Percentiles rank a stretch among this genome's conserved stretches.
phyloP scores from a whole-genome alignment of 1,284 basidiomycete species.

The Ustilago shanxiensis region DNA sequence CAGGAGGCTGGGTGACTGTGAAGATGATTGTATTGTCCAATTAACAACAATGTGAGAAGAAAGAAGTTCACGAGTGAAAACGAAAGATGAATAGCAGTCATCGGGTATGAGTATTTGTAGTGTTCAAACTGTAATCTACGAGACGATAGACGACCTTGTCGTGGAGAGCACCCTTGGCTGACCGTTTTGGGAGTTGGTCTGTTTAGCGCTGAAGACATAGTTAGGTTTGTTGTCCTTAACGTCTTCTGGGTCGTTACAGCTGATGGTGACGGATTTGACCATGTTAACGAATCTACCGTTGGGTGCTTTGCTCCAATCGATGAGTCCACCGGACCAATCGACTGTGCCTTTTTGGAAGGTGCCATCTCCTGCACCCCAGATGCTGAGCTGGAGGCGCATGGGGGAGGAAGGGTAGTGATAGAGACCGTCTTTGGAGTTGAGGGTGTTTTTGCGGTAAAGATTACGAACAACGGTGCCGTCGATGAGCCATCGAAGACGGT shows the following conservation, averaged over 20 bases:
- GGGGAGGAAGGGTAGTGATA: constrained; percentile 56
- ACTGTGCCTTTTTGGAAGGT: constrained; percentile 39
- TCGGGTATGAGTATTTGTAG: neutral
- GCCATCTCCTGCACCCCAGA: constrained; percentile 57
- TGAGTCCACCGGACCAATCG: constrained; percentile 56
- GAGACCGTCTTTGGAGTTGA: constrained; percentile 27
- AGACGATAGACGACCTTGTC: constrained; percentile 22
- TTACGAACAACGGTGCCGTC: constrained; percentile 53
- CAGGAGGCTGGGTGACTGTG: too few species aligned
- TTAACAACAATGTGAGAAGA: neutral
- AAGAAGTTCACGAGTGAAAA: constrained; percentile 1
- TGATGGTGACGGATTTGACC: constrained; percentile 41
- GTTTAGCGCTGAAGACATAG: constrained; percentile 35
- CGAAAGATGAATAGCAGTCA: constrained; percentile 9
- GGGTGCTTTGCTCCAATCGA: constrained; percentile 48
- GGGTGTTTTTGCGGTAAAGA: constrained; percentile 41
- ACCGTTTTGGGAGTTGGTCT: constrained; percentile 29
- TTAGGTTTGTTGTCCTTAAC: constrained; percentile 29
- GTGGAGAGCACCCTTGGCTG: constrained; percentile 37
- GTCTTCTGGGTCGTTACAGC: constrained; percentile 40
- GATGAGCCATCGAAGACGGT: constrained; percentile 50
- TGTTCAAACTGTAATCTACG: constrained; percentile 4
- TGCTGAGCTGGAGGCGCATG: constrained; percentile 50
- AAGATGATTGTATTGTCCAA: neutral
- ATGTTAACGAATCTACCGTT: constrained; percentile 44